Base-by-base conservation (phyloP, 1,139 yeast genomes). In the Meyerozyma elateridarum region DNA sequence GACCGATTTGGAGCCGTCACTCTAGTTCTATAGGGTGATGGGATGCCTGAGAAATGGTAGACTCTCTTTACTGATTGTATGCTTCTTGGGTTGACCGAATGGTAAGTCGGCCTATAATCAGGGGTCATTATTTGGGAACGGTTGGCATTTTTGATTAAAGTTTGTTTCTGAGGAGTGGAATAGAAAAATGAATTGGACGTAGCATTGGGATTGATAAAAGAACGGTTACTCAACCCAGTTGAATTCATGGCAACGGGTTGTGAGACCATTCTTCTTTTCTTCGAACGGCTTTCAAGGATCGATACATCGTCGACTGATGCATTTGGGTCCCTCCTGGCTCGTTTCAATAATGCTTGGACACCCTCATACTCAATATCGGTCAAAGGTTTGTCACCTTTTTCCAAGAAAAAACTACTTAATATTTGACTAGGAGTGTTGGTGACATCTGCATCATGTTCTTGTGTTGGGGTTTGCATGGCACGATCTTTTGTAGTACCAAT, bases 361-460 rank as follows among this genome's bases (percentile, higher is more conserved):
- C 96, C 96, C 49, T 82, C 94, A 42, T 80, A 73, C 54, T 89
- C 97, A 30, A 87, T 66, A 12, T 81, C 88, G 8, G 79, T 70
- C 38, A 88, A 62, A 7, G 93, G 89, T 12, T 61, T 60, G 38
- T 79, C 75, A n/a, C 96, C 96, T 50, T 85, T 87, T 24, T 63
- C 64, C 21, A 70, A 70, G 54, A 88, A 88, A 50, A 88, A 88
- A 25, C 70, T 76, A 5, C 89, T 81, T 36, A 88, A 62, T 18
- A 76, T 69, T 33, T 73, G 77, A 52, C 79, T 82, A 6, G 63
- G 48, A n/a, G 58, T 46, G 28, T 34, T 25, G n/a, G n/a, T n/a
- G n/a, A n/a, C n/a, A n/a, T n/a, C n/a, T n/a, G n/a, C n/a, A n/a
- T 4, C 8, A 7, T n/a, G 8, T 22, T 9, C 17, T n/a, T 21